Evolutionary conservation across 2,329 filamentous ascomycete genomes (phyloP), one percentile per base, ranked within the genome.

Genomic region (Scedosporium apiospermum): DNA sequence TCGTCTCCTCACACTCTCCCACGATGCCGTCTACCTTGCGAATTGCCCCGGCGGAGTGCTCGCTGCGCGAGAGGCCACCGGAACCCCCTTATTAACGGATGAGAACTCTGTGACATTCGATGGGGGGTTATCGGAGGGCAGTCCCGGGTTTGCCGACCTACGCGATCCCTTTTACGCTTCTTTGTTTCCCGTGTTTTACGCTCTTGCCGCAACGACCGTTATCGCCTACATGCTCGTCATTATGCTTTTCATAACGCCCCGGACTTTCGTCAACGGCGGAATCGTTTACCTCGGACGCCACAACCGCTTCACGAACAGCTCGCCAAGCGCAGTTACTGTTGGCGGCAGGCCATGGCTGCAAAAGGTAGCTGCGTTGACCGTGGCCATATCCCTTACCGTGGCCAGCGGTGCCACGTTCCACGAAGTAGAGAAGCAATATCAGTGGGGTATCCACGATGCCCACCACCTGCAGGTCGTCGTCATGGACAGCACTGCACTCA

Each of bases 321-420:
- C 90, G 3, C 87, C 88, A 14, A 84, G 87, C 34, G 84, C 92
- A 59, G 88, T 96, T 62, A 93, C 88, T 62, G 91, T 97, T 16
- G 95, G 95, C 61, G 92, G 92, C 53, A 86, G 95, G 60, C 95
- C 95, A 4, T 96, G 93, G 91, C 79, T 99, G 64, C 95, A 99
- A 73, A 93, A 90, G 73, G 84, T 91, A 61, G 89, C 89, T 3
- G 83, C 89, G 1, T 75, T 91, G 60, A 89, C 87, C 0, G 86
- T 91, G 1, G 83, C 88, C 30, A 86, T 98, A 30, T 97, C 93
- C 2, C 81, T 99, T 62, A 97, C 93, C 0, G 95, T 98, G 65
- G 95, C 95, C 55, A 96, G 92, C 7, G 90, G 88, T 61, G 91
- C 96, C 75, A 96, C 93, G 0, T 96, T 98, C 72, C 82, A 83